phyloP scores from a whole-genome alignment of 1,284 basidiomycete species.

The Clitocybe nebularis region DNA sequence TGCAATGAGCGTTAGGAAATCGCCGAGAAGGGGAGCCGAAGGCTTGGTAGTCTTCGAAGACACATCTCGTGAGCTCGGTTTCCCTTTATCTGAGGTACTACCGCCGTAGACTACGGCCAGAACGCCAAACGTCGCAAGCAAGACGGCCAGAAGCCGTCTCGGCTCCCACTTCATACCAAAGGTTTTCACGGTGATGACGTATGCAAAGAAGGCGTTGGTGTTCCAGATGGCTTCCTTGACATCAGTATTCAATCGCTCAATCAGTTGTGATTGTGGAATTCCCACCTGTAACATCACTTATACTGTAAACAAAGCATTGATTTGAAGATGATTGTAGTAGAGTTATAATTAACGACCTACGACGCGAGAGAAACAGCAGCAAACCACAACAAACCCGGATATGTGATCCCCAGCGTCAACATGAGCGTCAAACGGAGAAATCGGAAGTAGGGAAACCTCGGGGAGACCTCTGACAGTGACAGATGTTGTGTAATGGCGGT shows the following conservation, averaged over 20 bases:
- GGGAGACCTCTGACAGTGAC: slow-evolving; percentile 26
- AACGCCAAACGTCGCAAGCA: slow-evolving; percentile 73
- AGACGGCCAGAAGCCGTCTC: slow-evolving; percentile 61
- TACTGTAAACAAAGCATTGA: slow-evolving; percentile 33
- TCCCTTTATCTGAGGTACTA: slow-evolving; percentile 26
- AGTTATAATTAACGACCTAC: slow-evolving; percentile 42
- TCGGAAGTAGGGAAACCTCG: slow-evolving; percentile 39
- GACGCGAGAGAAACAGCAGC: slow-evolving; percentile 63
- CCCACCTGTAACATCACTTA: slow-evolving; percentile 70
- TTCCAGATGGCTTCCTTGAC: slow-evolving; percentile 66
- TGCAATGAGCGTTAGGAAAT: slow-evolving; percentile 66
- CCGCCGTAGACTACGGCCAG: slow-evolving; percentile 76
- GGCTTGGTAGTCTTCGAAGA: slow-evolving; percentile 23
- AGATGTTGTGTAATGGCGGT: slow-evolving; percentile 53
- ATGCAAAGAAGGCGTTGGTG: slow-evolving; percentile 81
- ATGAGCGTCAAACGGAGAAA: slow-evolving; percentile 42
- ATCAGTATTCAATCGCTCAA: slow-evolving; percentile 7
- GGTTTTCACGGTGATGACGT: slow-evolving; percentile 64
- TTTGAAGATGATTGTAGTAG: slow-evolving; percentile 9
- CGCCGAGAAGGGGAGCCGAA: slow-evolving; percentile 66
- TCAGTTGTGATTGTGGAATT: background rate
- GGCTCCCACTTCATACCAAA: slow-evolving; percentile 59
- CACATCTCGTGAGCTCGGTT: slow-evolving; percentile 13
- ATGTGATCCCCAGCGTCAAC: slow-evolving; percentile 56
- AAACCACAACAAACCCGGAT: slow-evolving; percentile 72